Evolutionary conservation across 2,329 filamentous ascomycete genomes (phyloP), one percentile per base, ranked within the genome.

Genomic region (Ustilaginoidea virens): DNA sequence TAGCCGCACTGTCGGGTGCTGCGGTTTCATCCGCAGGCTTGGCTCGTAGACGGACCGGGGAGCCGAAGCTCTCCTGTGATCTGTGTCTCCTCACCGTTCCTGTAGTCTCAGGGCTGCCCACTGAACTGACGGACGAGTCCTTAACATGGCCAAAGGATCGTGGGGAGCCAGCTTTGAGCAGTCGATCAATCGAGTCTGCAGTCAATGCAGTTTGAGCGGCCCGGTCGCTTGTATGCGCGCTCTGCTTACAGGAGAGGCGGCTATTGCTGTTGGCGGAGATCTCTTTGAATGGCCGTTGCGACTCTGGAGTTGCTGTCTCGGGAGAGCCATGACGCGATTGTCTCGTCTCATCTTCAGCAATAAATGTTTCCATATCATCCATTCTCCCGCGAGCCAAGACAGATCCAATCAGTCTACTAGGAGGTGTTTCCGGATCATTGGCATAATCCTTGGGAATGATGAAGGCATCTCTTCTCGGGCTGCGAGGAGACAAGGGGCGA

Each of bases 121-220:
- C 36, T 13, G 49, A 51, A 24, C 39, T 41, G 22, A 52, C 29
- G 3, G 59, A 61, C 11, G 48, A 35, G n/a, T 45, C 51, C 44
- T 54, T 53, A 25, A 47, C 45, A 10, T 54, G 48, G 9, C 39
- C 42, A n/a, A 38, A 35, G 7, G 28, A 31, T 17, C 34, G 30
- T 8, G 33, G 41, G 16, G 37, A 27, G 23, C 40, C 38, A 13
- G 64, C 61, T 39, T 67, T 66, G 32, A 92, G 55, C 44, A 93
- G 63, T 31, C 72, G 67, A 40, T 93, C 85, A 37, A 93, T 82
- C 32, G 79, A 74, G 28, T 79, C 70, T 0, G 80, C 70, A n/a
- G 83, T 92, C 17, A 94, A 61, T 22, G 77, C 65, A 15, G 86
- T 94, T 54, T 94, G 87, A 10, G 80, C 78, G 30, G 75, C 70